Base-by-base conservation (phyloP, 768 basidiomycete species). In the Suillus variegatus region DNA sequence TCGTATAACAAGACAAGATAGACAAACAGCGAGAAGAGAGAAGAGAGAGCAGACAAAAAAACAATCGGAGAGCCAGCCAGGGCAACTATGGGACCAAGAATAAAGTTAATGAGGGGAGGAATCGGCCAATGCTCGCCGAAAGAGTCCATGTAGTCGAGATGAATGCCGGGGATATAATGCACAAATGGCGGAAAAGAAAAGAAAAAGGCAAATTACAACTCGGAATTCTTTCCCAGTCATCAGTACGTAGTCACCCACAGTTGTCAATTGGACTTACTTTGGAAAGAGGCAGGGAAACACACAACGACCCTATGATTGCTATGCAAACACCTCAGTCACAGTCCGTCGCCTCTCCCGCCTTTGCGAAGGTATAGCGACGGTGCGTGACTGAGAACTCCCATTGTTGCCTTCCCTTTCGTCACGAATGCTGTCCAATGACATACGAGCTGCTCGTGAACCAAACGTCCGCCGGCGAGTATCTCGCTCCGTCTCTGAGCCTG, bases 401-500 rank as follows among this genome's bases (percentile, higher is more conserved):
- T 79, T 71, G 75, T 75, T 62, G 62, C 73, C 36, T 69, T 77
- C 71, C 20, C 63, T 71, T 40, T 68, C 75, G 55, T 77, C 75
- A 49, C 65, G 67, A 0, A 76, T 68, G 6, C 77, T 70, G 66
- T 82, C 80, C 16, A 83, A 77, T 65, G 86, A 88, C 67, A 83
- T 72, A 14, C 85, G 83, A 60, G 82, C 75, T 56, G 79, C 75
- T 62, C 77, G 79, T 13, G 72, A 73, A 66, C 73, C 80, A 54
- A 77, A 71, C 66, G 77, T 84, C 54, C 77, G 78, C 32, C 75
- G 76, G 56, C 73, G 81, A 76, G 73, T 77, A 73, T 75, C 79
- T 64, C 81, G 79, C 69, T 85, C 86, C 25, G 85, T 82, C 74
- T 90, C 88, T 6, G 77, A 80, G 4, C 82, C 81, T 8, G 82